phyloP scores from a whole-genome alignment of 2,329 filamentous ascomycete species.

The Cladosporium austrohemisphaericum region DNA sequence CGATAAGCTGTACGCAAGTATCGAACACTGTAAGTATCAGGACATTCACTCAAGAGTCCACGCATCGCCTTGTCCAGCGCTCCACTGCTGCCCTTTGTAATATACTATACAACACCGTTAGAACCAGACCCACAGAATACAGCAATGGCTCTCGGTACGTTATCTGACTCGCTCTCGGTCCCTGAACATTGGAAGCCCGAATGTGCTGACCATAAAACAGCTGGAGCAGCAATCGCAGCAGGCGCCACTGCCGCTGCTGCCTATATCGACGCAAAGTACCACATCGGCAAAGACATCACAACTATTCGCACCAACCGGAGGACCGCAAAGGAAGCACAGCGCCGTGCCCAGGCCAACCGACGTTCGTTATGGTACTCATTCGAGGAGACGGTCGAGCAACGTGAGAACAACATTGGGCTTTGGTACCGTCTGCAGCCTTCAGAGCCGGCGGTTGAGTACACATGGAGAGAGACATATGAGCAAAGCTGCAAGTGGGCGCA shows the following conservation, averaged over 20 bases:
- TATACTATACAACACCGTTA: no score
- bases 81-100: no score
- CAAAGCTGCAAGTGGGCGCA: conserved; percentile 59
- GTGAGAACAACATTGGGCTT: conserved; percentile 50
- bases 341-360: conserved; percentile 49
- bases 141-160: conserved; percentile 13
- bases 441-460: conserved; percentile 41
- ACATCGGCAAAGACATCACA: conserved; percentile 59
- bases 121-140: background rate
- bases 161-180: background rate
- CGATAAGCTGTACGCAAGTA: no score
- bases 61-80: no score
- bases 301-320: conserved; percentile 43
- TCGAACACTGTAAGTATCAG: background rate
- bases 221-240: conserved; percentile 14
- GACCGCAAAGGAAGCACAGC: conserved; percentile 32
- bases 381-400: conserved; percentile 41
- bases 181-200: background rate
- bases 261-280: conserved; percentile 67
- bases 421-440: conserved; percentile 60
- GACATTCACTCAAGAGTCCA: no score
- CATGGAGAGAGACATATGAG: conserved; percentile 55
- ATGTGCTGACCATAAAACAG: background rate
- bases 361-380: conserved; percentile 65
- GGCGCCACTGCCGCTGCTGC: conserved; percentile 28